Base-by-base conservation (phyloP, 1,139 yeast species). In the Diutina siamensis region DNA sequence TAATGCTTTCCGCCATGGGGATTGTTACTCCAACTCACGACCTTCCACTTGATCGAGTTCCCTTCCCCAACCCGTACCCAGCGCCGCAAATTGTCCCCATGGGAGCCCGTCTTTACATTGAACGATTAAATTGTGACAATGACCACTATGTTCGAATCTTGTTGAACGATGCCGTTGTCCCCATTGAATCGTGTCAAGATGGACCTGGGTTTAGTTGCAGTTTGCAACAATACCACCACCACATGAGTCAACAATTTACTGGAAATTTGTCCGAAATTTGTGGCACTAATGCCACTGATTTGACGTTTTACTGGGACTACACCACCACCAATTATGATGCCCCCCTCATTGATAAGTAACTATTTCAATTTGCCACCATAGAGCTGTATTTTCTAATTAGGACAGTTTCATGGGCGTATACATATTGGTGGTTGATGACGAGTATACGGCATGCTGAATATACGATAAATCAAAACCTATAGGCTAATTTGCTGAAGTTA, bases 241-340 rank as follows among this genome's bases (percentile, higher is more conserved):
- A 44, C 31, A 15, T 44, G 31, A 21, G 35, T 7, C 4, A 20
- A 5, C 34, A 40, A 12, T 4, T 44, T 4, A 20, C 15, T 4
- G 31, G 19, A n/a, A 17, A 35, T 27, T 44, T 35, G 9, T 13
- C 17, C 31, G n/a, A 22, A 8, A 20, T 25, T 15, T 44, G 45
- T 15, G 17, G 35, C 7, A 12, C 15, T 17, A 19, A 27, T 21
- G 18, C 15, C 10, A n/a, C 8, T 21, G 31, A 35, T 2, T 15
- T 44, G 9, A 44, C 45, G 7, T 44, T 44, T 35, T 44, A 28
- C 28, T 44, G 45, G 45, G 45, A 44, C 27, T 44, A 36, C 38
- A 32, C 13, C 17, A 10, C 33, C 22, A 9, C 7, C 20, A 10
- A 18, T 8, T 40, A 40, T 18, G 13, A 19, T 15, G 44, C 44